Base-by-base conservation (phyloP, 2,329 filamentous ascomycete genomes). In the Epichloe baconii region DNA sequence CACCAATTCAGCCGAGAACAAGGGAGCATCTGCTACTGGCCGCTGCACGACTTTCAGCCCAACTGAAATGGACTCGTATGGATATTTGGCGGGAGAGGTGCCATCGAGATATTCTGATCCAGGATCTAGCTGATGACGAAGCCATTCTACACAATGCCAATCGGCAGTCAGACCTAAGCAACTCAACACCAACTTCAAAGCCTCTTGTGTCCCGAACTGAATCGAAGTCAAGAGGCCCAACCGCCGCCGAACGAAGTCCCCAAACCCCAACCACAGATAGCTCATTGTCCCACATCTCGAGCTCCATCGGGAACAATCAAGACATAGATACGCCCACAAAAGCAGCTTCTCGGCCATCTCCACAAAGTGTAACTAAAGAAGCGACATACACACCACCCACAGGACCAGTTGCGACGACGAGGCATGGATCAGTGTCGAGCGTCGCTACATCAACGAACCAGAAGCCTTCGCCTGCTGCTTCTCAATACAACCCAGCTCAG, bases 71-170 rank as follows among this genome's bases (percentile, higher is more conserved):
- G 91, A 83, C 85, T n/a, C 79, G 91, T 54, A 85, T 94, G 64
- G 88, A 95, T 57, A 93, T 96, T 19, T 96, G 90, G 88, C 86
- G 83, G 50, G 79, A 91, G 60, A 91, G 82, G 62, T 96, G 90
- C 57, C 90, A 98, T 66, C 83, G 85, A 42, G 91, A 96, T 60
- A 90, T 97, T 54, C 71, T 98, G 19, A 74, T 82, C 5, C 77
- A 89, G 66, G 93, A 98, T 63, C 71, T 97, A 8, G 85, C 91
- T 50, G 88, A 95, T 58, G 90, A 95, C 44, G 54, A 57, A 34
- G 60, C 62, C 36, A 56, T 51, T 12, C 38, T 52, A 38, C 49
- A 47, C 43, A 31, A 14, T 31, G 14, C 37, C 21, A 15, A 45
- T 21, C 34, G 19, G 19, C 43, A 36, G 4, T 51, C 53, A 6